Conservation (phyloP, 345 rosid species). For the Euphorbia lathyris region DNA sequence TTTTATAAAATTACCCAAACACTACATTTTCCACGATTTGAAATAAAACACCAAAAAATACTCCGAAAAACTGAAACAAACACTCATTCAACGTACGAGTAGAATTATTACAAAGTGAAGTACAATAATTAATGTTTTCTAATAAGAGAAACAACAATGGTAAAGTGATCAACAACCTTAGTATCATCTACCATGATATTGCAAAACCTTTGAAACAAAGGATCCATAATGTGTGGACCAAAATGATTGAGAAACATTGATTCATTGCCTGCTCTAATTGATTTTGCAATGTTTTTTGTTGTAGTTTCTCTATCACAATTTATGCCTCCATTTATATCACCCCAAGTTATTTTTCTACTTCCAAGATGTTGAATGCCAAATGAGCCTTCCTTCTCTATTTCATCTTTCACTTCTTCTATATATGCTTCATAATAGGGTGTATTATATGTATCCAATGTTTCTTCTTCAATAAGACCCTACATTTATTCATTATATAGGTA, state of each 20-base stretch:
- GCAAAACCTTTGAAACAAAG: constrained; percentile 25
- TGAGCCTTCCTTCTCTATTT: constrained; percentile 40
- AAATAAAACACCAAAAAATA: too few species aligned
- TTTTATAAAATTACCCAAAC: too few species aligned
- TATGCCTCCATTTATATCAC: constrained; percentile 28
- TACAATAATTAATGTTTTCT: constrained; percentile 13
- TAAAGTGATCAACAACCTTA: constrained; percentile 33
- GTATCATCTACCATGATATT: constrained; percentile 34
- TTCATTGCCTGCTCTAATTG: constrained; percentile 35
- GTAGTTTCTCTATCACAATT: constrained; percentile 22
- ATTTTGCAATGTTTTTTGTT: constrained; percentile 27
- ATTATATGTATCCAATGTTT: constrained; percentile 34
- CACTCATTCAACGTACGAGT: too few species aligned
- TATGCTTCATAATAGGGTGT: constrained; percentile 37
- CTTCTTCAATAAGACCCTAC: constrained; percentile 38
- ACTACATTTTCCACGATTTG: too few species aligned
- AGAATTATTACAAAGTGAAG: background rate
- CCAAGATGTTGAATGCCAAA: constrained; percentile 29
- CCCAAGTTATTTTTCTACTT: constrained; percentile 23
- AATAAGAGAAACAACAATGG: constrained; percentile 31
- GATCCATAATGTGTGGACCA: constrained; percentile 33
- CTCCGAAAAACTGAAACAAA: too few species aligned
- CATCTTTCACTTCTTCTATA: constrained; percentile 31
- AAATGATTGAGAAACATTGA: constrained; percentile 36
- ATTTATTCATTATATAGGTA: background rate